Evolutionary conservation across 2,329 filamentous ascomycete genomes (phyloP).

Genomic region (Karstenula rhodostoma): DNA sequence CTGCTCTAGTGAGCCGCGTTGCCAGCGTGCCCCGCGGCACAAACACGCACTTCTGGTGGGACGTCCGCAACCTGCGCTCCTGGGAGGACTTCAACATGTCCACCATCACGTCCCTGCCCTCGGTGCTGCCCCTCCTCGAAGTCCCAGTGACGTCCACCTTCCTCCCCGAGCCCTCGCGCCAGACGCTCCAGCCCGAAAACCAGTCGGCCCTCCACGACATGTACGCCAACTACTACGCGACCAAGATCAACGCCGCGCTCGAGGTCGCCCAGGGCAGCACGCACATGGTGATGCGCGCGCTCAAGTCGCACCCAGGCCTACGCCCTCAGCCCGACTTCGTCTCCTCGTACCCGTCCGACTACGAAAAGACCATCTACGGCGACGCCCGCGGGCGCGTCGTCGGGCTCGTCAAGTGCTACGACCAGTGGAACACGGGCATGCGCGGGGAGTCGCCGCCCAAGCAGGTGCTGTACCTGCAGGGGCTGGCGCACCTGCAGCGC

Average conservation of each 20-base stretch:
- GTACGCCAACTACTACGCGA: slow-evolving; percentile 79
- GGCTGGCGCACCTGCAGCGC: slow-evolving; percentile 84
- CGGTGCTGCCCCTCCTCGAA: slow-evolving; percentile 74
- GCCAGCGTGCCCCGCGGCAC: slow-evolving; percentile 73
- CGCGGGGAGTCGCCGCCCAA: slow-evolving; percentile 83
- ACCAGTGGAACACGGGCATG: slow-evolving; percentile 96
- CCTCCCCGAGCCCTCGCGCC: slow-evolving; percentile 65
- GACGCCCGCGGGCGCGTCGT: slow-evolving; percentile 69
- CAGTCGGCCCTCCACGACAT: slow-evolving; percentile 78
- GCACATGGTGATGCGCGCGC: slow-evolving; percentile 60
- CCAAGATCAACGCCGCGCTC: slow-evolving; percentile 86
- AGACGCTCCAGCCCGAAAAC: slow-evolving; percentile 76
- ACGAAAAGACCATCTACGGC: slow-evolving; percentile 58
- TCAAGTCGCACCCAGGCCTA: slow-evolving; percentile 48
- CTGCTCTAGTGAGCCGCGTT: slow-evolving; percentile 80
- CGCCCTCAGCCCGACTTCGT: slow-evolving; percentile 71
- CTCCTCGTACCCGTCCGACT: slow-evolving; percentile 66
- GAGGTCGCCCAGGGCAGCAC: slow-evolving; percentile 75
- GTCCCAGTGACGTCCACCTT: slow-evolving; percentile 66
- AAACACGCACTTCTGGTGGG: slow-evolving; percentile 94
- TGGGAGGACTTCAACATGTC: slow-evolving; percentile 82
- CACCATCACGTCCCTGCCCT: slow-evolving; percentile 76
- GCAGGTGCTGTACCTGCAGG: slow-evolving; percentile 86
- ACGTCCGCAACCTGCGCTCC: slow-evolving; percentile 83
- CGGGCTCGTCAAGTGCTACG: slow-evolving; percentile 88